Percentiles rank a stretch among this genome's conserved stretches.
phyloP scores from a whole-genome alignment of 139 green algal species.

The Chlamydomonas applanata region DNA sequence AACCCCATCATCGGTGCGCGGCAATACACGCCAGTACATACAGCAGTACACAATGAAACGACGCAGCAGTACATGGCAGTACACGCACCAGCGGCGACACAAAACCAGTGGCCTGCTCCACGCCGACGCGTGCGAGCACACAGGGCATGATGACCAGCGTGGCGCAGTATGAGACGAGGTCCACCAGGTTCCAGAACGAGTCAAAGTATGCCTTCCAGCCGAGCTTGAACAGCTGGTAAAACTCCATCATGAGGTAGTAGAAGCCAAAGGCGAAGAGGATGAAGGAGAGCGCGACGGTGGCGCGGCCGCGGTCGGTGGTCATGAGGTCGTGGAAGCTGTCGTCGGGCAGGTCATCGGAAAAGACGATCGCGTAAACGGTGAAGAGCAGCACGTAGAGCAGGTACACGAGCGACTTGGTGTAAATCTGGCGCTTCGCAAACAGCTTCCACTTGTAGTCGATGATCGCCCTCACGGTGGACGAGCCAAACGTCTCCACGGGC shows the following conservation, averaged over 20 bases:
- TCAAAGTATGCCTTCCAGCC: conserved; percentile 27
- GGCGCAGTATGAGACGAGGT: conserved; percentile 27
- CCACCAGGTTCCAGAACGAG: conserved; percentile 34
- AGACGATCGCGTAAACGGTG: conserved; percentile 14
- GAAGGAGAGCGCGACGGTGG: too few species aligned
- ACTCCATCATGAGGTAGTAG: conserved; percentile 25
- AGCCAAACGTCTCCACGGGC: conserved; percentile 35
- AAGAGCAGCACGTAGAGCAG: conserved; percentile 24
- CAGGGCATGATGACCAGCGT: conserved; percentile 31
- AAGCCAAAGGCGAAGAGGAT: conserved; percentile 28
- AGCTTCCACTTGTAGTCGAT: conserved; percentile 43
- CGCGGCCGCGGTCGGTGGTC: too few species aligned
- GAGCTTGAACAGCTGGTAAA: conserved; percentile 20
- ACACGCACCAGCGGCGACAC: too few species aligned
- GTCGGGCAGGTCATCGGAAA: conserved; percentile 5
- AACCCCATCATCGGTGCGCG: too few species aligned
- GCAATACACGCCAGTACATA: too few species aligned
- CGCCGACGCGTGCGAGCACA: conserved; percentile 5
- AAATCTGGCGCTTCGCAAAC: conserved; percentile 37
- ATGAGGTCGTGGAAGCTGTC: conserved; percentile 6
- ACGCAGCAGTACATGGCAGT: too few species aligned
- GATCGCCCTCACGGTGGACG: conserved; percentile 36
- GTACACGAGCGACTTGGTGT: conserved; percentile 42
- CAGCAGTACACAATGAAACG: too few species aligned
- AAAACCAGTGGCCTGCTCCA: too few species aligned